Evolutionary conservation across 441 rosid species (phyloP).

Genomic region (Pelargonium exstipulatum): DNA sequence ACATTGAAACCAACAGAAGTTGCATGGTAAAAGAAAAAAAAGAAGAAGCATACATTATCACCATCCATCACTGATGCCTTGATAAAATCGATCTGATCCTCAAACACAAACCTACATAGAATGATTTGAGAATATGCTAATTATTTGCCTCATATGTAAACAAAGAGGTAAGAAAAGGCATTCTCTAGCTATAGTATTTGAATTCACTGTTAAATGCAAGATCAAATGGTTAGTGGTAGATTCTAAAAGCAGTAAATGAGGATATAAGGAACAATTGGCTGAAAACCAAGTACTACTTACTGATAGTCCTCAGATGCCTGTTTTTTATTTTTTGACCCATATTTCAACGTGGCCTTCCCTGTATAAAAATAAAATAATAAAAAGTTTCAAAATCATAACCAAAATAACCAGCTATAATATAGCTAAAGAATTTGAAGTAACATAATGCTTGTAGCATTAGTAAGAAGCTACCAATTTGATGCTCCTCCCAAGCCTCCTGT

Average conservation of each 20-base stretch:
- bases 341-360: slow-evolving; percentile 80
- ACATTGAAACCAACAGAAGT: slow-evolving; percentile 4
- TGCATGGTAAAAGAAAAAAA: slow-evolving; percentile 14
- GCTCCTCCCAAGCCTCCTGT: slow-evolving; percentile 99
- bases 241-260: neutral
- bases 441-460: slow-evolving; percentile 14
- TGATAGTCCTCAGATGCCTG: slow-evolving; percentile 62
- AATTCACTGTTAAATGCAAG: neutral
- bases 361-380: slow-evolving; percentile 18
- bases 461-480: slow-evolving; percentile 66
- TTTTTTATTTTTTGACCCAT: slow-evolving; percentile 78
- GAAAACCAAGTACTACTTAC: slow-evolving; percentile 35
- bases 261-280: neutral
- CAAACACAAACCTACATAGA: slow-evolving; percentile 63
- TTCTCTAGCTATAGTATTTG: neutral
- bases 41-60: slow-evolving; percentile 49
- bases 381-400: slow-evolving; percentile 18
- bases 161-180: slow-evolving; percentile 1
- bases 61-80: slow-evolving; percentile 78
- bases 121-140: slow-evolving; percentile 8
- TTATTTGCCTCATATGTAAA: slow-evolving; percentile 2
- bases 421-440: neutral
- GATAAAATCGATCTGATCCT: slow-evolving; percentile 80
- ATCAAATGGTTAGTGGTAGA: neutral
- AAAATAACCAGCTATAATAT: slow-evolving; percentile 11